phyloP scores from a whole-genome alignment of 352 stramenopile species.

The Elongisporangium anandrum region DNA sequence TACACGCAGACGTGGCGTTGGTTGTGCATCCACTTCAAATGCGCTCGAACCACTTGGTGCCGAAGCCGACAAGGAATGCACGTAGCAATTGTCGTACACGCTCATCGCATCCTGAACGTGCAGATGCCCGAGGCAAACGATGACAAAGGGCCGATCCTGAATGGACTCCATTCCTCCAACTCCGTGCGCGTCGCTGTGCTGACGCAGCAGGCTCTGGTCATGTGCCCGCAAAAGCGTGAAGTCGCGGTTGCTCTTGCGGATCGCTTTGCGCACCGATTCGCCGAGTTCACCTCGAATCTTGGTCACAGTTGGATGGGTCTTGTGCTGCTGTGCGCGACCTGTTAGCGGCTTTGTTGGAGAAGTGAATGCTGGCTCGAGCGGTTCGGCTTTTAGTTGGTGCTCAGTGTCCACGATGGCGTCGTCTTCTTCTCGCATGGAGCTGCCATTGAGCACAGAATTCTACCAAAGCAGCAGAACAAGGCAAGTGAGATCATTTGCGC shows the following conservation, averaged over 20 bases:
- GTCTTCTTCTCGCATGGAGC: slow-evolving; percentile 9
- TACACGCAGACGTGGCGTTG: slow-evolving; percentile 16
- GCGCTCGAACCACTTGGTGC: neutral
- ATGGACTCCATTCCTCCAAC: slow-evolving; percentile 28
- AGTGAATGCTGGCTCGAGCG: slow-evolving; percentile 48
- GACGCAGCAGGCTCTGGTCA: slow-evolving; percentile 42
- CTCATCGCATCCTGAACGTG: slow-evolving; percentile 26
- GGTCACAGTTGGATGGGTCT: slow-evolving; percentile 14
- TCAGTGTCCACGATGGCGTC: slow-evolving; percentile 61
- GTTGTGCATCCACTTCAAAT: neutral
- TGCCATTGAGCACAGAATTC: slow-evolving; percentile 5
- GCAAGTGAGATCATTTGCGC: slow-evolving; percentile 1
- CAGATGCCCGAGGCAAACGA: slow-evolving; percentile 32
- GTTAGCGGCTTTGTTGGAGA: slow-evolving; percentile 36
- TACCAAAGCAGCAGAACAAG: slow-evolving; percentile 5
- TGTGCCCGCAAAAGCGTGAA: slow-evolving; percentile 54
- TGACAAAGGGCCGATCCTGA: slow-evolving; percentile 31
- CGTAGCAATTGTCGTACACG: slow-evolving; percentile 10
- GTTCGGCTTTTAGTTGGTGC: slow-evolving; percentile 49
- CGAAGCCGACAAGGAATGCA: slow-evolving; percentile 8
- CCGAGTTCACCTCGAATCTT: slow-evolving; percentile 61
- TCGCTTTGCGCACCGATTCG: slow-evolving; percentile 46
- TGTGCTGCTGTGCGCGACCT: slow-evolving; percentile 12
- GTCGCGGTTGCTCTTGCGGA: slow-evolving; percentile 47
- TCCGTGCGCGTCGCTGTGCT: slow-evolving; percentile 13